Evolutionary conservation across 129 eudicot species (phyloP), one percentile per base, ranked within the genome.

Genomic region (Apium graveolens): DNA sequence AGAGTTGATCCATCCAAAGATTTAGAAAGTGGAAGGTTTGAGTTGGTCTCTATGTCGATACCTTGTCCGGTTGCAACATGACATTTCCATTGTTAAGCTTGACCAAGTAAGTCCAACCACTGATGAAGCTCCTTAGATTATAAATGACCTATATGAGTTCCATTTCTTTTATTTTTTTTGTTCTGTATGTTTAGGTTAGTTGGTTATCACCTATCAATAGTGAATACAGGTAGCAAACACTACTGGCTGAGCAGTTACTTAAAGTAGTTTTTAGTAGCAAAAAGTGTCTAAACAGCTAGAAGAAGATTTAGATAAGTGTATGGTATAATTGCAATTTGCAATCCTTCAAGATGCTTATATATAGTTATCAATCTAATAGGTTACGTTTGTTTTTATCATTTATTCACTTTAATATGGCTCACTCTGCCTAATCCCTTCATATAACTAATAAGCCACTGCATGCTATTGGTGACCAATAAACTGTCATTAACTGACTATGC

Each of bases 11-110:
- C 84, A 77, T 77, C 78, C 48, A 85, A 79, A 79, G 89, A 80
- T 48, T 65, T 79, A 83, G 94, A 90, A 82, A 80, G 78, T 77
- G 96, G 98, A 79, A 93, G 92, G 90, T 89, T 83, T 78, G 96
- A 90, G 79, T 90, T 90, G 94, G 24, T 84, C 24, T 80, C 87
- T 57, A 77, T 90, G 75, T 85, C 89, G 17, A 70, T 90, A 84
- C 89, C 96, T 5, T 66, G 72, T 31, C 39, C 41, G n/a, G 41
- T 51, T 17, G 45, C 46, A n/a, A 43, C 75, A 24, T 24, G 65
- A n/a, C 65, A 24, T 57, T n/a, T 60, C 29, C 68, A 60, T 60
- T 60, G 68, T 60, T 8, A 10, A 60, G 68, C 68, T 60, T 60
- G 68, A 60, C 68, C 68, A 60, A 60, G 68, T 60, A 60, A 60